phyloP scores from a whole-genome alignment of 495 filamentous ascomycete species.

The Penicillium cataractarum region DNA sequence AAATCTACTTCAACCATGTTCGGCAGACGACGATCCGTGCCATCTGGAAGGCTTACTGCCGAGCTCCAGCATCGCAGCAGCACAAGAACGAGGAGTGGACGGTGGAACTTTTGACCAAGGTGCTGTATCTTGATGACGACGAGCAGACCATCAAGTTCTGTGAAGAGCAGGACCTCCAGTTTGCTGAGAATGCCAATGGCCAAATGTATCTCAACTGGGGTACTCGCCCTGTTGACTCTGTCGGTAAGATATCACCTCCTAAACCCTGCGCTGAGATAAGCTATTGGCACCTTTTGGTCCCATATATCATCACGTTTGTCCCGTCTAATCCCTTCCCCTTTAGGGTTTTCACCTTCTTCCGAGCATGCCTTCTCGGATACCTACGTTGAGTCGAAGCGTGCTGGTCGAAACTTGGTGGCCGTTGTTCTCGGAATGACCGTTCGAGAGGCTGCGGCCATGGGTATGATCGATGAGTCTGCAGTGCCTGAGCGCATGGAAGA shows the following conservation, averaged over 20 bases:
- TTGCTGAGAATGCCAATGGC: constrained; percentile 55
- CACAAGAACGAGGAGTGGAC: constrained; percentile 78
- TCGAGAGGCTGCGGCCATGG: constrained; percentile 48
- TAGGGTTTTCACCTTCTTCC: constrained; percentile 48
- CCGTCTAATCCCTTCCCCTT: neutral
- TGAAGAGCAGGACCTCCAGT: constrained; percentile 66
- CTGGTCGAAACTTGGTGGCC: constrained; percentile 50
- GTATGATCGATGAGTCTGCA: constrained; percentile 47
- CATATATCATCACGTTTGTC: neutral
- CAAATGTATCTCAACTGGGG: constrained; percentile 58
- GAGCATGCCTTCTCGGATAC: constrained; percentile 55
- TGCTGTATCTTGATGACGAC: constrained; percentile 73
- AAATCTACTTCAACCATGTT: constrained; percentile 83
- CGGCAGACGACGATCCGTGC: constrained; percentile 76
- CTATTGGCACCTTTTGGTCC: constrained; percentile 9
- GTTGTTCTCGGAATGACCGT: constrained; percentile 57
- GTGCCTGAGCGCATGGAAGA: constrained; percentile 25
- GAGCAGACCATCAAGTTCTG: constrained; percentile 72
- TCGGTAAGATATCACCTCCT: constrained; percentile 40
- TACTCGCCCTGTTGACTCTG: constrained; percentile 44
- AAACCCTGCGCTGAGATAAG: neutral
- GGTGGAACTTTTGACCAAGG: constrained; percentile 62
- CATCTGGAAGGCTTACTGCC: constrained; percentile 61
- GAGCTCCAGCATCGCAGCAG: constrained; percentile 60
- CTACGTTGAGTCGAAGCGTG: constrained; percentile 55